Evolutionary conservation across 2,329 filamentous ascomycete species (phyloP).

Genomic region (Exserohilum rostratum): DNA sequence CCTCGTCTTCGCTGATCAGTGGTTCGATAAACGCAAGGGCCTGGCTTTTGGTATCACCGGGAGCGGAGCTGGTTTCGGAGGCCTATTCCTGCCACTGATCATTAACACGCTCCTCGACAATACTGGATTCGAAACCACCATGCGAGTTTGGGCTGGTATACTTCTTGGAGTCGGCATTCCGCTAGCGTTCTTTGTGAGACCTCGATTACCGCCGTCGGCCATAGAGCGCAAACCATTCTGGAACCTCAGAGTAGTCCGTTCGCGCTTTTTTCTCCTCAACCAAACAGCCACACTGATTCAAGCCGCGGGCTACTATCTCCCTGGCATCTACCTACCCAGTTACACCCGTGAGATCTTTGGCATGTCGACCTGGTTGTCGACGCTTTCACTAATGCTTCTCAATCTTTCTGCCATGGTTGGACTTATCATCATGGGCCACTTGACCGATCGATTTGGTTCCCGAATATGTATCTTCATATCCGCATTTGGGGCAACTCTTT

Average conservation of each 20-base stretch:
- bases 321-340: constrained; percentile 46
- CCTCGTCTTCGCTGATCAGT: constrained; percentile 64
- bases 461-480: constrained; percentile 43
- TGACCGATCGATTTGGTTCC: constrained; percentile 51
- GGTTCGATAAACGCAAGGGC: constrained; percentile 64
- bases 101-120: constrained; percentile 47
- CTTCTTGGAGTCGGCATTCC: not conserved
- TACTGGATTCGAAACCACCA: constrained; percentile 50
- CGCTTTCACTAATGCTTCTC: constrained; percentile 44
- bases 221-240: not conserved
- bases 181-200: not conserved
- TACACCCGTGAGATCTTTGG: constrained; percentile 42
- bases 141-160: constrained; percentile 45
- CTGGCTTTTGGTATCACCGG: constrained; percentile 68
- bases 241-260: not conserved
- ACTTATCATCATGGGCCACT: constrained; percentile 40
- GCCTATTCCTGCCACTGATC: constrained; percentile 52
- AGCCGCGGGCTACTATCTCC: constrained; percentile 49
- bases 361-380: constrained; percentile 22
- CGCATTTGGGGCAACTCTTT: not conserved
- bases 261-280: constrained; percentile 6
- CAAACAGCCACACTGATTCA: constrained; percentile 45
- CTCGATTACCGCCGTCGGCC: not conserved
- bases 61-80: constrained; percentile 49
- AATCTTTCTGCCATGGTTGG: constrained; percentile 44